Conservation (phyloP, 2,329 filamentous ascomycete genomes). For the Sporothrix mexicana region DNA sequence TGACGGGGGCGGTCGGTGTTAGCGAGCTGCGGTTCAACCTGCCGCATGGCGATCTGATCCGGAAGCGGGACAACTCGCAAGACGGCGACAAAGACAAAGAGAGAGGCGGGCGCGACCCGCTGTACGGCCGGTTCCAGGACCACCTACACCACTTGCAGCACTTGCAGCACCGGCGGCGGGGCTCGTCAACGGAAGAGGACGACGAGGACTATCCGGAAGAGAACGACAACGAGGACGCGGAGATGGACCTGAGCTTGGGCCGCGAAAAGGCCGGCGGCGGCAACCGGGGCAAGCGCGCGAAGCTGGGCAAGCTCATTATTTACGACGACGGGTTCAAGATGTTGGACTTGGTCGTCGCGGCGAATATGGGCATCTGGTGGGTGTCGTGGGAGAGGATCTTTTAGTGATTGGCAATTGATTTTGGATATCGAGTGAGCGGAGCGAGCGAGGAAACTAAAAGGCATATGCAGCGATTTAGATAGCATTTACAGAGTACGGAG, state of each 20-base stretch:
- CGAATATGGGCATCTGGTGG: conserved; percentile 95
- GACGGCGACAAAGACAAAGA: neutral
- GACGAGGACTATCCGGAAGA: neutral
- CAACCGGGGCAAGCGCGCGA: conserved; percentile 82
- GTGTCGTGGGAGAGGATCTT: conserved; percentile 69
- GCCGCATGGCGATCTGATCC: conserved; percentile 62
- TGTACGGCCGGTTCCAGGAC: conserved; percentile 50
- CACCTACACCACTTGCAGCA: conserved; percentile 33
- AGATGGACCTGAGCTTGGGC: conserved; percentile 67
- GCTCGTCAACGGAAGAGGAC: conserved; percentile 49
- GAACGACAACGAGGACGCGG: conserved; percentile 48
- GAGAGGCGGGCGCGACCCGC: conserved; percentile 40
- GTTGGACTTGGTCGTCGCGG: conserved; percentile 88
- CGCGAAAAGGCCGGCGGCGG: conserved; percentile 86
- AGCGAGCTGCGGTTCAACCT: conserved; percentile 93
- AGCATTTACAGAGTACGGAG: neutral
- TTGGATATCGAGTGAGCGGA: too few relatives aligned
- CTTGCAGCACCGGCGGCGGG: conserved; percentile 38
- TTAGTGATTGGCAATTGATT: neutral
- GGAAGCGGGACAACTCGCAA: neutral
- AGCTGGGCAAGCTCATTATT: conserved; percentile 91
- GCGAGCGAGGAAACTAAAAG: neutral
- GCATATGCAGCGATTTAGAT: neutral
- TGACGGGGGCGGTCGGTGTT: conserved; percentile 56
- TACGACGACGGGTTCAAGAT: conserved; percentile 92